phyloP scores from a whole-genome alignment of 768 basidiomycete species.

The Postia placenta region DNA sequence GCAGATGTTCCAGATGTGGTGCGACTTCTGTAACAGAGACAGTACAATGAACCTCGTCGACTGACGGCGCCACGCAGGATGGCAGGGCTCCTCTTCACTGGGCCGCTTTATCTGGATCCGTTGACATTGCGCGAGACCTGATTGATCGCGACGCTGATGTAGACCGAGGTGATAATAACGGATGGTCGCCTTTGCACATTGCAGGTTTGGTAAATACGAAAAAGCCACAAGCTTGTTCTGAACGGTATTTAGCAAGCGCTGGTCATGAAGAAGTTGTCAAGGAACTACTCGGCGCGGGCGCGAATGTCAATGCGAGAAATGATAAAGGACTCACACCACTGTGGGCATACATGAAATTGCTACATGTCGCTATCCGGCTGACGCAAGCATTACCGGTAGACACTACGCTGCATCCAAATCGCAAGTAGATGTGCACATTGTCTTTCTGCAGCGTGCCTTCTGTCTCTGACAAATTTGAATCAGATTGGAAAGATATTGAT shows the following conservation, averaged over 20 bases:
- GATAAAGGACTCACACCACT: slow-evolving; percentile 80
- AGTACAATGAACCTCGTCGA: too few relatives aligned
- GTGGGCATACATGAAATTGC: slow-evolving; percentile 38
- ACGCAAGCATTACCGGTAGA: slow-evolving; percentile 37
- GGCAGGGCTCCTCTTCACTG: slow-evolving; percentile 80
- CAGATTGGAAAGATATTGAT: slow-evolving; percentile 88
- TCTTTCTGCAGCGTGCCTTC: too few relatives aligned
- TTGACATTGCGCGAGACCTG: slow-evolving; percentile 62
- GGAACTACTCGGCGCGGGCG: slow-evolving; percentile 77
- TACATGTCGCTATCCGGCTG: neutral
- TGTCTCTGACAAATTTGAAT: too few relatives aligned
- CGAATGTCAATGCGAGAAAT: slow-evolving; percentile 75
- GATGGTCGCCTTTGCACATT: slow-evolving; percentile 80
- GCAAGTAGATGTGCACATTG: slow-evolving; percentile 73
- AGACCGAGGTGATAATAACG: slow-evolving; percentile 54
- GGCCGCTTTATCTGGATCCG: slow-evolving; percentile 70
- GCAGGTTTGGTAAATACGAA: slow-evolving; percentile 42
- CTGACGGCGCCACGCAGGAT: too few relatives aligned
- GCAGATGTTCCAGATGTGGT: slow-evolving; percentile 63
- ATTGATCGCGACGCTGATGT: slow-evolving; percentile 67
- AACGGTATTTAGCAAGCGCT: slow-evolving; percentile 57
- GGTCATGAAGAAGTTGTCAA: slow-evolving; percentile 70
- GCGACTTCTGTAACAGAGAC: too few relatives aligned
- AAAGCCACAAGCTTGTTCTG: neutral
- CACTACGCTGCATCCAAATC: slow-evolving; percentile 94